Evolutionary conservation across 225 moss, liverwort and hornwort genomes (phyloP), one percentile per base, ranked within the genome.

Genomic region (Rhytidiadelphus loreus): DNA sequence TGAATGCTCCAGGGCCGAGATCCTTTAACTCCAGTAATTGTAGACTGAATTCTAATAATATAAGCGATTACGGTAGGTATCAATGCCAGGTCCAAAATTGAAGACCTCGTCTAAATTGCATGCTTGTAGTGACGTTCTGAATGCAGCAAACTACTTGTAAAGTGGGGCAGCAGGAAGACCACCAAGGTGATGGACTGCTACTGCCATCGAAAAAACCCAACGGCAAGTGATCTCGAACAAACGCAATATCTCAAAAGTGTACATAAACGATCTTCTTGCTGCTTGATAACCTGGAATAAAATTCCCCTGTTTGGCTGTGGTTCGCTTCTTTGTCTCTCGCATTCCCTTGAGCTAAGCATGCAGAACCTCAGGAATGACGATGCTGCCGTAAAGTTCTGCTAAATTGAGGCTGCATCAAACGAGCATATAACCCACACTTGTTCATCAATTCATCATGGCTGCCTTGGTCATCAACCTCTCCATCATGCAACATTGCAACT

Each of bases 391-490:
- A 91, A 50, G 92, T 90, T 91, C 92, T 90, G 87, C 92, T 94
- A 53, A 95, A 95, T 81, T 95, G 95, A 75, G 95, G 95, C 89
- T 95, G 95, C 95, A 95, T 95, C 77, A 95, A 89, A 58, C 95
- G 93, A 79, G 95, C 95, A 86, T 95, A 95, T 7, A 94, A 90
- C 69, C 94, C 95, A 69, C 95, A 95, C 86, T 94, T 95, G 91
- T 91, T 93, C 95, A 95, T 95, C 87, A 95, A 90, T 69, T 93
- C 95, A 77, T 95, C 95, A 88, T 95, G 95, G 86, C 90, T 94
- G 71, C 95, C 95, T 92, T 94, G 92, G 82, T 95, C 95, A 88
- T 94, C 95, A 90, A 95, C 93, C 84, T 95, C 92, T 86, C 95
- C 95, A 87, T 95, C 94, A 83, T 94, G 94, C 89, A 95, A 41